These are phyloP conservation scores for Podospora didyma DNA, from an alignment of 495 filamentous ascomycete species.

Conservation along the genomic window DNA sequence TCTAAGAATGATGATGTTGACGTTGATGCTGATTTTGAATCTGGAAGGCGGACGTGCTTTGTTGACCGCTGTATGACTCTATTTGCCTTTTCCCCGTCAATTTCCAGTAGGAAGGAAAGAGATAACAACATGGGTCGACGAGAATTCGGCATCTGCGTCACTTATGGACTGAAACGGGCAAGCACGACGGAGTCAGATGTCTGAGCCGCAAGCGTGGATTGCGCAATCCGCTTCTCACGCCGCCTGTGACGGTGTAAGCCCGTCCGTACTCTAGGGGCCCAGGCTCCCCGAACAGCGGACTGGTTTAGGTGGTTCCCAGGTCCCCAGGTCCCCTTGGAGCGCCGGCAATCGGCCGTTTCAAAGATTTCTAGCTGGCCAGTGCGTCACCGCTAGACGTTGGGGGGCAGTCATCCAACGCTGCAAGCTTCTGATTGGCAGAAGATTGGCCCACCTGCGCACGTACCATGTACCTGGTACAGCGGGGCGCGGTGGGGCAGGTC, in stretches of 20 bases:
- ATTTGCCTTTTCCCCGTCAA: no score
- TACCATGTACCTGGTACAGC: neutral
- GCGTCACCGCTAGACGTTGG: neutral
- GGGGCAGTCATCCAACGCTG: no score
- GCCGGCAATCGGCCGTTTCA: constrained; percentile 27
- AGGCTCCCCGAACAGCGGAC: neutral
- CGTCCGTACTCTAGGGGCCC: no score
- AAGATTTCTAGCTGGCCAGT: constrained; percentile 3
- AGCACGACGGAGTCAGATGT: neutral
- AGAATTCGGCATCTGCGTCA: no score
- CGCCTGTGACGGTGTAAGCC: constrained; percentile 1
- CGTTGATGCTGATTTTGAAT: no score
- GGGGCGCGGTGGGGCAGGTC: neutral
- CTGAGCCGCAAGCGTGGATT: constrained; percentile 28
- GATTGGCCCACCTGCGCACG: neutral
- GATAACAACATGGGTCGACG: neutral
- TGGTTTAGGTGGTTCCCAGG: neutral
- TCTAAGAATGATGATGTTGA: no score
- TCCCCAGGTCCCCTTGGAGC: constrained; percentile 2
- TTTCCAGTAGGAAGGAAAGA: no score
- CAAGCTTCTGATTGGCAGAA: neutral
- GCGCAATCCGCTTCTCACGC: constrained; percentile 23
- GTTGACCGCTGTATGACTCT: no score
- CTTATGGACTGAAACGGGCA: neutral
- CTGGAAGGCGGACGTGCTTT: no score